Percentiles rank a stretch among this genome's conserved stretches.
Conservation (phyloP, 2,329 filamentous ascomycete species). For the Magnaporthales sp. region DNA sequence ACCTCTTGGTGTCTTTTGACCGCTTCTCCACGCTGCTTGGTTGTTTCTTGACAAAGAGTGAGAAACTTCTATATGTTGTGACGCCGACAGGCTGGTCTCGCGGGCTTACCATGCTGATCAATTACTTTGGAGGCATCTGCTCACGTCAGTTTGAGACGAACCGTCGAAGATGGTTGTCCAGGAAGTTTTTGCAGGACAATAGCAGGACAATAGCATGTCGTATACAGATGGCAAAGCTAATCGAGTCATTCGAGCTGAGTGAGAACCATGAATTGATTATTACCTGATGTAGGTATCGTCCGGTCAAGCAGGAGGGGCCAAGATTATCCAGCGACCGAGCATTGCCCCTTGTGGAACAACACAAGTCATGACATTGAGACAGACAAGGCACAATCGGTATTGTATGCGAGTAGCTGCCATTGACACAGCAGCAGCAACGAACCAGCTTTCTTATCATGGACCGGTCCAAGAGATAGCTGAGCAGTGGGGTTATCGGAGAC, state of each 20-base stretch:
- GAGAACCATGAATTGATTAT: neutral
- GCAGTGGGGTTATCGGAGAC: neutral
- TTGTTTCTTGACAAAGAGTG: neutral
- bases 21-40: neutral
- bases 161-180: neutral
- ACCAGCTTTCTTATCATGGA: neutral
- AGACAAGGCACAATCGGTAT: neutral
- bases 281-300: neutral
- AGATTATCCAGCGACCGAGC: neutral
- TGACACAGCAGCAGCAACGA: neutral
- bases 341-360: neutral
- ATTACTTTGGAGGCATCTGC: neutral
- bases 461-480: neutral
- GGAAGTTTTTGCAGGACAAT: neutral
- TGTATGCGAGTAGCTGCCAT: neutral
- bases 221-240: neutral
- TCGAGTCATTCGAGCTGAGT: neutral
- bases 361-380: neutral
- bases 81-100: neutral
- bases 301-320: neutral
- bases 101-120: neutral
- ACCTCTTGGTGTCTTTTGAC: neutral
- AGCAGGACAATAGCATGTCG: neutral
- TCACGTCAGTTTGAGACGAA: neutral
- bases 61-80: neutral